Conservation (phyloP, 192 early-diverging fungal species). For the Coemansia sp. region DNA sequence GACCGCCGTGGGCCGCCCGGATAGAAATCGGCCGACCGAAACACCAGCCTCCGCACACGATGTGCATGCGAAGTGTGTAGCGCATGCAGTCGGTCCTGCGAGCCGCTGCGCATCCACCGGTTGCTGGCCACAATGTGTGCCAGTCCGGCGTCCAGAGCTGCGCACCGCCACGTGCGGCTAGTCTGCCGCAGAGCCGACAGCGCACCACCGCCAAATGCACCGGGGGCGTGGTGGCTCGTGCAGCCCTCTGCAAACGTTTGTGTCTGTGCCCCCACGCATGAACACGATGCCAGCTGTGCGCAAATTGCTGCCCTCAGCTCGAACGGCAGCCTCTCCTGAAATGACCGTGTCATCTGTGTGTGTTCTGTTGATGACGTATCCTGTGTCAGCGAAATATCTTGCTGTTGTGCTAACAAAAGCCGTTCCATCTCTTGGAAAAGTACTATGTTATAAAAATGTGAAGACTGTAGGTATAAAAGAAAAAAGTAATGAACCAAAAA, state of each 20-base stretch:
- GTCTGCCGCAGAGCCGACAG: slow-evolving; percentile 39
- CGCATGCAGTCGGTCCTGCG: slow-evolving; percentile 17
- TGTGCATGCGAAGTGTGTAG: slow-evolving; percentile 11
- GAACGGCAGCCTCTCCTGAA: slow-evolving; percentile 22
- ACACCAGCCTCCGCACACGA: slow-evolving; percentile 38
- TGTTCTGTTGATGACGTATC: background rate
- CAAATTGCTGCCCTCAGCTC: slow-evolving; percentile 40
- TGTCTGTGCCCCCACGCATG: slow-evolving; percentile 16
- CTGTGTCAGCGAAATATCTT: background rate
- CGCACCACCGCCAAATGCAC: slow-evolving; percentile 23
- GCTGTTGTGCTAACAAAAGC: too few relatives aligned
- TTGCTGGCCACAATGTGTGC: slow-evolving; percentile 40
- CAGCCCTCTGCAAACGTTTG: slow-evolving; percentile 23
- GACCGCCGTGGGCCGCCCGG: slow-evolving; percentile 19
- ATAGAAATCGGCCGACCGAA: slow-evolving; percentile 34
- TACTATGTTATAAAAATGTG: background rate
- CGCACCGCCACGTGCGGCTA: slow-evolving; percentile 34
- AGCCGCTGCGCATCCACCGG: slow-evolving; percentile 39
- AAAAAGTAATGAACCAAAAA: background rate
- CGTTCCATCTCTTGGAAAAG: background rate
- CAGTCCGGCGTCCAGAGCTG: slow-evolving; percentile 34
- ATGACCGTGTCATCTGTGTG: background rate
- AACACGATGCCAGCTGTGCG: slow-evolving; percentile 23
- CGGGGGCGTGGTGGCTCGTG: slow-evolving; percentile 35
- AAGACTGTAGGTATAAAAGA: background rate